These are phyloP conservation scores for Colletotrichum noveboracense DNA, from an alignment of 2,329 filamentous ascomycete genomes.

Conservation along the genomic window DNA sequence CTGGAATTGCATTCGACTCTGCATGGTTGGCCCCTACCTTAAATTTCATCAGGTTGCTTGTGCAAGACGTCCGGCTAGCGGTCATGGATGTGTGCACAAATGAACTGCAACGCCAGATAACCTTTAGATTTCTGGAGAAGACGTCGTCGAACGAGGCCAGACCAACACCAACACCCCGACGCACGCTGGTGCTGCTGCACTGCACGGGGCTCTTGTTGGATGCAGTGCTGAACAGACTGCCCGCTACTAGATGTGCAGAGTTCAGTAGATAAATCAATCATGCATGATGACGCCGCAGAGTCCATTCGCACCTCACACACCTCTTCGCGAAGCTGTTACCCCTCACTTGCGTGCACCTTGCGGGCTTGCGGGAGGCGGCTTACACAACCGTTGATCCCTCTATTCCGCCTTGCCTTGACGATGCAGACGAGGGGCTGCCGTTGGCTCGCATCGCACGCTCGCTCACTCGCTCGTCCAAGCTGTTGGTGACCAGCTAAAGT, in stretches of 20 bases:
- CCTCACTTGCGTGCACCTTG: background rate
- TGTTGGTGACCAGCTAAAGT: background rate
- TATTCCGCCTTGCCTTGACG: background rate
- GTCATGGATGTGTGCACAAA: background rate
- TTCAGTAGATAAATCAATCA: background rate
- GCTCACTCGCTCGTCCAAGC: background rate
- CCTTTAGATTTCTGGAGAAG: background rate
- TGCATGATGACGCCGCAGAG: constrained; percentile 1
- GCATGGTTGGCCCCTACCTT: constrained; percentile 2
- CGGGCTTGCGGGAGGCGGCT: background rate
- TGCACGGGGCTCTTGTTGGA: background rate
- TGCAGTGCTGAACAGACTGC: background rate
- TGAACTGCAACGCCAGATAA: background rate
- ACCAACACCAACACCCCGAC: background rate
- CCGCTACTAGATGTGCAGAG: background rate
- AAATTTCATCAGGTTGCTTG: background rate
- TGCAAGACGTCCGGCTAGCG: background rate
- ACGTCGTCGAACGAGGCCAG: background rate
- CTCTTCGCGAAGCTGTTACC: background rate
- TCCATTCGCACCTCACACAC: background rate
- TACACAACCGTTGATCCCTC: background rate
- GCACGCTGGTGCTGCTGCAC: background rate
- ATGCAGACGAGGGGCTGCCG: background rate
- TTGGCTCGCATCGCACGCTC: background rate
- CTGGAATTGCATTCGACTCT: constrained; percentile 8